Conservation (phyloP, 2,329 filamentous ascomycete species). For the Pseudocercospora vitis region DNA sequence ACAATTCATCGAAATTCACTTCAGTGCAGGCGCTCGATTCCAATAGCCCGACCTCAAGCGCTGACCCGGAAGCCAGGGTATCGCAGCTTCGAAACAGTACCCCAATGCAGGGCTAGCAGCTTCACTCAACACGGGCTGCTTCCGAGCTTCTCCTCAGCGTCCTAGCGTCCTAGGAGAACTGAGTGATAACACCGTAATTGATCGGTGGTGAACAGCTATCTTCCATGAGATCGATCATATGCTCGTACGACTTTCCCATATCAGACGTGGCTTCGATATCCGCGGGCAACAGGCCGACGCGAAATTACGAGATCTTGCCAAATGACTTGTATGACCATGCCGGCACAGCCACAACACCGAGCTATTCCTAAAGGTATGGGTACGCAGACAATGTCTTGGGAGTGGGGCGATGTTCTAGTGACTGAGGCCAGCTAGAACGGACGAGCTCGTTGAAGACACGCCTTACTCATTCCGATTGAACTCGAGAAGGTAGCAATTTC, state of each 20-base stretch:
- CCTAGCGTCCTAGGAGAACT: neutral
- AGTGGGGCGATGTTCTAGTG: neutral
- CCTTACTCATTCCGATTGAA: neutral
- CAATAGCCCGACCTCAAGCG: neutral
- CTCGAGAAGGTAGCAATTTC: neutral
- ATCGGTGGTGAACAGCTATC: neutral
- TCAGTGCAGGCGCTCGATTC: conserved; percentile 8
- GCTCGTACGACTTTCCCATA: no score
- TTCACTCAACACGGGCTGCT: neutral
- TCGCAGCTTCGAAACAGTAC: neutral
- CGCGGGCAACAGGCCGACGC: no score
- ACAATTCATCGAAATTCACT: conserved; percentile 10
- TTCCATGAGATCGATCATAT: no score
- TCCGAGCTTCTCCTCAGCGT: conserved; percentile 1
- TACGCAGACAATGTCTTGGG: neutral
- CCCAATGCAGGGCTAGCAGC: conserved; percentile 1
- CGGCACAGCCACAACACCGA: neutral
- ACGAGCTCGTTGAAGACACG: neutral
- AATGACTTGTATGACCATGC: neutral
- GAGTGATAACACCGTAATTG: neutral
- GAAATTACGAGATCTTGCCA: no score
- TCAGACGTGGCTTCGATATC: no score
- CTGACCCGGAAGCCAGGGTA: neutral
- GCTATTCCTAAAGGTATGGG: neutral
- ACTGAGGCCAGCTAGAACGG: no score